Base-by-base conservation (phyloP, 164 flowering plant species). In the Umbellularia californica region DNA sequence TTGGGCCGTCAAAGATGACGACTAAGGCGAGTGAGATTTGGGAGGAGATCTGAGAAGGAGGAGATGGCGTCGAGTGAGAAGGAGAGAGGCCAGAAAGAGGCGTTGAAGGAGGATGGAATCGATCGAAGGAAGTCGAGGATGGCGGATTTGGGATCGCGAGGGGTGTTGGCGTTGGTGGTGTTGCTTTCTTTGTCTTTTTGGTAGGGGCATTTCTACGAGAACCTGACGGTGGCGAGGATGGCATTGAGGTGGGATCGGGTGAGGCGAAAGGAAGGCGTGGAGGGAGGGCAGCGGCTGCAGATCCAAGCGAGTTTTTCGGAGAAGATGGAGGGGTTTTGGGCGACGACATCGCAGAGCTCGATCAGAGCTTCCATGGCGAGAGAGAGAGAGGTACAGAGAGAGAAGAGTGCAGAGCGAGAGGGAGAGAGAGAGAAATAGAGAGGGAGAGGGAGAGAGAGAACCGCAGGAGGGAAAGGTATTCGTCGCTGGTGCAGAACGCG, bases 181-280 rank as follows among this genome's bases (percentile, higher is more conserved):
- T 13, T 20, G 41, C 22, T 30, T 4, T 30, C 28, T 13, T 17
- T 50, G 22, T 17, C 15, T 11, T 20, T 9, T 13, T 73, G 64
- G 50, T 79, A 69, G 22, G 86, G 79, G 79, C 85, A 84, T 68
- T 83, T 86, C 7, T 98, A 94, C 68, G 94, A 81, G 70, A 96
- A 88, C 7, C 97, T 79, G 5, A 96, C 84, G 30, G 88, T 78
- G n/a, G 92, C 96, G 63, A 92, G 90, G 13, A 91, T 77, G 35
- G 97, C 94, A 84, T 94, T 88, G 88, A 96, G 94, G 69, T 96
- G 98, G 5, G 94, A 87, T 33, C 88, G 86, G 13, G 97, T 83
- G 72, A 92, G 84, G 73, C 89, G 82, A 41, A 70, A 58, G 13
- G 75, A 22, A 11, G 86, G 82, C 15, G 80, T 69, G 60, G 85